Base-by-base conservation (phyloP, 495 filamentous ascomycete species). In the Neurospora sp. region DNA sequence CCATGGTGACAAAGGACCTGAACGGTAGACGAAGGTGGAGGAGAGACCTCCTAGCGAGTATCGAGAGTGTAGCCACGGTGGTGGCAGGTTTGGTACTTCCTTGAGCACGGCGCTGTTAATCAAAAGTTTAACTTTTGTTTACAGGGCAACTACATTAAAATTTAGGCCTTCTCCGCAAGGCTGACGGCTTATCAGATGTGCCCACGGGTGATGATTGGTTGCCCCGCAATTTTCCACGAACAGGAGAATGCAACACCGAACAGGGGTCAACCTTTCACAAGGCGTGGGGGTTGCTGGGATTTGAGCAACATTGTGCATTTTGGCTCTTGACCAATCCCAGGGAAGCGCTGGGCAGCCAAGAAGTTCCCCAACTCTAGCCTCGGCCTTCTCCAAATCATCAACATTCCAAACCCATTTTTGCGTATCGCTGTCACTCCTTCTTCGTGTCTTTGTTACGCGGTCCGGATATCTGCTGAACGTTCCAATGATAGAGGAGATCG, bases 151-250 rank as follows among this genome's bases (percentile, higher is more conserved):
- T 35, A 27, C 54, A 35, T 18, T 5, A 74, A 75, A 73, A 70
- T 48, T 75, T 74, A 16, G 20, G 75, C 75, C 74, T 75, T 72
- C 31, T 71, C 71, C 14, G 70, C 72, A 74, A 76, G 72, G 75
- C 75, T 76, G 75, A 75, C 5, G 31, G 37, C 54, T 62, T 35
- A 31, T 62, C 54, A 35, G 23, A 18, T 62, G 23, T 35, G 2
- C 9, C 27, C 54, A 62, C 54, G 6, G 54, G 35, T 35, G 14
- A 35, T 62, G 54, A 62, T 62, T 62, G 54, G 54, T 16, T 62
- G 54, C 54, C 14, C 54, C 54, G 54, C 54, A 62, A 35, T 9
- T 62, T 18, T 35, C 46, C 23, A 35, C 23, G 54, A 35, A 62
- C 54, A 62, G 54, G 54, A 31, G 54, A 62, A 35, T 62, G 54